Conservation (phyloP, 805 yeast genomes). For the Monosporozyma yasuniensis region DNA sequence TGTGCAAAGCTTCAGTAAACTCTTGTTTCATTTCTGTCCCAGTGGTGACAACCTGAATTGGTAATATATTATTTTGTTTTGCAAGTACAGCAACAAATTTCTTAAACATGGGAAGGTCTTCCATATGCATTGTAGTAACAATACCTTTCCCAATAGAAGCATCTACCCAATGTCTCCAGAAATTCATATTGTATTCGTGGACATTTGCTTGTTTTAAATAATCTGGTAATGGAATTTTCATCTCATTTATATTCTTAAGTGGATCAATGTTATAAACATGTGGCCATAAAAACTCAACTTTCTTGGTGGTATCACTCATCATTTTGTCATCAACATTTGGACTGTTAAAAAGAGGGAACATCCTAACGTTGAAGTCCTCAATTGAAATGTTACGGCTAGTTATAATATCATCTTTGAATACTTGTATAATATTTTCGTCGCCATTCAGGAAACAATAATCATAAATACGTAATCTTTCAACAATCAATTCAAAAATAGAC, state of each 20-base stretch:
- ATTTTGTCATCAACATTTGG: slow-evolving; percentile 1
- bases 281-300: slow-evolving; percentile 16
- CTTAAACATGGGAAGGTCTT: slow-evolving; percentile 12
- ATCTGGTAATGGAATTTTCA: neutral
- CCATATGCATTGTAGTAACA: slow-evolving; percentile 19
- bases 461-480: slow-evolving; percentile 23
- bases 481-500: neutral
- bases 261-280: slow-evolving; percentile 4
- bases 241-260: neutral
- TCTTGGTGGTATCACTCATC: slow-evolving; percentile 13
- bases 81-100: slow-evolving; percentile 19
- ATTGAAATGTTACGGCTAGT: neutral
- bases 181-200: slow-evolving; percentile 12
- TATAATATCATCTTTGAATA: slow-evolving; percentile 7
- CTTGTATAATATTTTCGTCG: slow-evolving; percentile 7
- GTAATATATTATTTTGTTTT: slow-evolving; percentile 17
- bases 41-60: slow-evolving; percentile 25
- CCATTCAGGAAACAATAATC: slow-evolving; percentile 23
- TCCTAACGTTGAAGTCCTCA: neutral
- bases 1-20: slow-evolving; percentile 8
- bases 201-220: neutral
- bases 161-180: slow-evolving; percentile 21
- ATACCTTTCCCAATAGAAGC: slow-evolving; percentile 24
- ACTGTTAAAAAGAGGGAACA: neutral
- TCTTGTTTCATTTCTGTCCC: slow-evolving; percentile 17